These are phyloP conservation scores for Hypoxylon fragiforme DNA, from an alignment of 495 filamentous ascomycete species.

Conservation along the genomic window DNA sequence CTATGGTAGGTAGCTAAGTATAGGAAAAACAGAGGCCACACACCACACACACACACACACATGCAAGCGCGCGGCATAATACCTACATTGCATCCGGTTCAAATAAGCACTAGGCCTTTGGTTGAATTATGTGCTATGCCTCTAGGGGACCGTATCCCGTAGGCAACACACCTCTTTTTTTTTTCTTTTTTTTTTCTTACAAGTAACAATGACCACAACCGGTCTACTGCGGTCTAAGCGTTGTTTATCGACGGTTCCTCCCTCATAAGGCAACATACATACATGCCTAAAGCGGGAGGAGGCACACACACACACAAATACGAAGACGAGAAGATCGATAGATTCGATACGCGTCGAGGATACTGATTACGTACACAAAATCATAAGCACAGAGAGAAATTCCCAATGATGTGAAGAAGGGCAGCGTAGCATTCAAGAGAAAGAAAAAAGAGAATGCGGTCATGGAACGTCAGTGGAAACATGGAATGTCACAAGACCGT, in stretches of 20 bases:
- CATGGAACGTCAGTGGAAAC: slow-evolving; percentile 35
- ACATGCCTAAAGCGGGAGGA: too few relatives aligned
- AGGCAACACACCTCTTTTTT: not conserved
- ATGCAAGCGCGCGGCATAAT: slow-evolving; percentile 35
- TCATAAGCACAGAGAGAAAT: too few relatives aligned
- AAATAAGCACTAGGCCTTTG: not conserved
- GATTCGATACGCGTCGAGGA: slow-evolving; percentile 2
- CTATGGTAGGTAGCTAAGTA: too few relatives aligned
- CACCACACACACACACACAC: too few relatives aligned
- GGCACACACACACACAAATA: too few relatives aligned
- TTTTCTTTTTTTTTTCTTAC: too few relatives aligned
- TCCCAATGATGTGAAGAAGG: too few relatives aligned
- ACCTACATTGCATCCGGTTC: not conserved
- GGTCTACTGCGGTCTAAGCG: too few relatives aligned
- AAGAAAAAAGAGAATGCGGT: slow-evolving; percentile 12
- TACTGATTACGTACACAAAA: slow-evolving; percentile 18
- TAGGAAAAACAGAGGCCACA: too few relatives aligned
- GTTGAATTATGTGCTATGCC: not conserved
- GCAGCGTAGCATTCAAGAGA: slow-evolving; percentile 12
- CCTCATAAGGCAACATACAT: too few relatives aligned
- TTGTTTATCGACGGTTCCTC: too few relatives aligned
- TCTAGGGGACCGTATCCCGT: not conserved
- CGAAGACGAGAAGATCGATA: not conserved
- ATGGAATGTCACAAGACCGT: slow-evolving; percentile 36
- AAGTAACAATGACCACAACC: too few relatives aligned